Evolutionary conservation across 305 asterid species (phyloP), one percentile per base, ranked within the genome.

Genomic region (Rubia balearica): DNA sequence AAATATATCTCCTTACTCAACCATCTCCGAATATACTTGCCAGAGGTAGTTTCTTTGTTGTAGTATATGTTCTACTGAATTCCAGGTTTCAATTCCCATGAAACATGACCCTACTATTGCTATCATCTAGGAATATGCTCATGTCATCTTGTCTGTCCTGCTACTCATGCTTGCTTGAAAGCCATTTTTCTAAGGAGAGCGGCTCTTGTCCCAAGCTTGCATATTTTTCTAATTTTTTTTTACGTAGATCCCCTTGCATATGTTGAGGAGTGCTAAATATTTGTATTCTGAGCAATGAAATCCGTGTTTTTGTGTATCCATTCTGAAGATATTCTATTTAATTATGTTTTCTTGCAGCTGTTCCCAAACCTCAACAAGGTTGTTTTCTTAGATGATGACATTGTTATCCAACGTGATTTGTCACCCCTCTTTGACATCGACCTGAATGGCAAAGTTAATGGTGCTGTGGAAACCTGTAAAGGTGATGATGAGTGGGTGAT

Each of bases 391-490:
- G 99, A 95, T 75, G 99, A 95, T 74, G 99, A 95, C 83, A 79
- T 95, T 76, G 98, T 95, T 55, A 85, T 95, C 80, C 99, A 95
- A 76, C 91, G 77, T 45, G 99, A 95, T 84, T 65, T 95, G 77
- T 87, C 97, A 78, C 96, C 96, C 62, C 93, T 95, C 57, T 95
- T 96, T 96, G 88, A 92, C 17, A 87, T 92, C 75, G 81, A 95
- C 76, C 97, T 95, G 57, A 75, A 77, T 27, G 98, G 94, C 75
- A 91, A 89, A 80, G 97, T 90, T 73, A 95, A 95, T 68, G 99
- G 99, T 74, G 99, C 99, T 83, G 97, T 95, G 56, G 98, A 90
- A 83, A 95, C 99, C 71, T 95, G 99, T 83, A 92, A 84, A 88
- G 99, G 99, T 78, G 96, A 90, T 63, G 99, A 95, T 68, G 84